These are phyloP conservation scores for Cucurbita maxima DNA, from an alignment of 306 rosid species.

Conservation along the genomic window DNA sequence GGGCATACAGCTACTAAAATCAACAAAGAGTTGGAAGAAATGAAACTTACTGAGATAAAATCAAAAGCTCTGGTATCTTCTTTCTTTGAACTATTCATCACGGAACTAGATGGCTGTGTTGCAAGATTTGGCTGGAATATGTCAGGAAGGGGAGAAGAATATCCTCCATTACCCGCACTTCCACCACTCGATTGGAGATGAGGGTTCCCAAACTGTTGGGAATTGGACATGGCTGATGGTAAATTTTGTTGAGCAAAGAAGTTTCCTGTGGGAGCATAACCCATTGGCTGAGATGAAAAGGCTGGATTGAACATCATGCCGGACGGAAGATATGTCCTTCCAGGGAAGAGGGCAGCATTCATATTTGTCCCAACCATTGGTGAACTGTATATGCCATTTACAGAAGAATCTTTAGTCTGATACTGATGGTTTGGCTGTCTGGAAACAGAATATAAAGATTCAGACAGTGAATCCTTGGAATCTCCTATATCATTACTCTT, in stretches of 20 bases:
- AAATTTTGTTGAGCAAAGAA: slow-evolving; percentile 72
- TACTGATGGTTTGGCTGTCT: slow-evolving; percentile 20
- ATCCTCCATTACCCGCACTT: slow-evolving; percentile 35
- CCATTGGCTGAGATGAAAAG: slow-evolving; percentile 57
- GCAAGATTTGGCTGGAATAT: slow-evolving; percentile 63
- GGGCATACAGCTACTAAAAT: background rate
- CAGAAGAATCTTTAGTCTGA: slow-evolving; percentile 17
- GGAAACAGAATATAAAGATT: slow-evolving; percentile 39
- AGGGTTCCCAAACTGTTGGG: slow-evolving; percentile 56
- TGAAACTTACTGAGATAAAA: slow-evolving; percentile 78
- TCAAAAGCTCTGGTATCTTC: slow-evolving; percentile 89
- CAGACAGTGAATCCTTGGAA: slow-evolving; percentile 25
- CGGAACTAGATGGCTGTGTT: slow-evolving; percentile 39
- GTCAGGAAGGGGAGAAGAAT: slow-evolving; percentile 57
- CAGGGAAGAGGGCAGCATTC: slow-evolving; percentile 45
- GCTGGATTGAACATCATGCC: slow-evolving; percentile 62
- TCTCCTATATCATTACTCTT: slow-evolving; percentile 30
- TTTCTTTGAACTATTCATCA: slow-evolving; percentile 61
- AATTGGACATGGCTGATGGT: slow-evolving; percentile 68
- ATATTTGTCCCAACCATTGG: slow-evolving; percentile 37
- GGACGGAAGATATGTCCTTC: slow-evolving; percentile 45
- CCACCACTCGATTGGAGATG: slow-evolving; percentile 34
- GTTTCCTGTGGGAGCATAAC: slow-evolving; percentile 60
- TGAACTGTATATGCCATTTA: slow-evolving; percentile 38
- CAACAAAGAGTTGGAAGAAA: background rate